phyloP scores from a whole-genome alignment of 805 yeast species.

The Diddensiella caesifluorescens region DNA sequence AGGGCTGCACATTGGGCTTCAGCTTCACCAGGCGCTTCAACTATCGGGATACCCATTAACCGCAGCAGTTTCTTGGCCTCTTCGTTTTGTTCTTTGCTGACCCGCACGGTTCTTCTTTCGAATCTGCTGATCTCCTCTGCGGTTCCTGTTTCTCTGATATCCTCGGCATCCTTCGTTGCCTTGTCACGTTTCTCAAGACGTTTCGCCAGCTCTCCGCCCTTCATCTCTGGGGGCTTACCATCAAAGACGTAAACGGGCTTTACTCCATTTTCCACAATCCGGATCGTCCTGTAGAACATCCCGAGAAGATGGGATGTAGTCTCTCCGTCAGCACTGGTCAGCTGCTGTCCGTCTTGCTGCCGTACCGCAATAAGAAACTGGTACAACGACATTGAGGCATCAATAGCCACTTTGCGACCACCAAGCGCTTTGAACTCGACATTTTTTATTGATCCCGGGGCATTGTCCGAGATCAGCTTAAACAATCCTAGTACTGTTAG shows the following conservation, averaged over 20 bases:
- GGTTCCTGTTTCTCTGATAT: slow-evolving; percentile 69
- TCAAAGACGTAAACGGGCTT: slow-evolving; percentile 97
- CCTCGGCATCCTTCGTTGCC: slow-evolving; percentile 70
- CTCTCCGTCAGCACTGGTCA: slow-evolving; percentile 83
- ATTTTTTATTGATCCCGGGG: slow-evolving; percentile 72
- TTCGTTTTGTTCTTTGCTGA: slow-evolving; percentile 84
- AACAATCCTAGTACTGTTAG: slow-evolving; percentile 62
- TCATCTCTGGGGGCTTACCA: slow-evolving; percentile 93
- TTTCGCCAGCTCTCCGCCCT: slow-evolving; percentile 88
- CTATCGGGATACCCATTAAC: slow-evolving; percentile 92
- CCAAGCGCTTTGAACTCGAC: slow-evolving; percentile 79
- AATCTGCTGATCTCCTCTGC: slow-evolving; percentile 67
- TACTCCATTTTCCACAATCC: slow-evolving; percentile 87
- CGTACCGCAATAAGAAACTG: slow-evolving; percentile 95
- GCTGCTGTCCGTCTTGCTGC: slow-evolving; percentile 93
- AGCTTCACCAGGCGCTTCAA: slow-evolving; percentile 96
- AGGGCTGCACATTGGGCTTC: slow-evolving; percentile 97
- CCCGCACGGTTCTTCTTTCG: slow-evolving; percentile 85
- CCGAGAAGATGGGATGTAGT: slow-evolving; percentile 93
- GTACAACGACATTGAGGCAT: slow-evolving; percentile 83
- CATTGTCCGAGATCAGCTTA: slow-evolving; percentile 81
- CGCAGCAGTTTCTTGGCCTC: slow-evolving; percentile 79
- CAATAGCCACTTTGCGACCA: slow-evolving; percentile 96
- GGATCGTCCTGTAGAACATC: slow-evolving; percentile 85
- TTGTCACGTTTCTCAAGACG: slow-evolving; percentile 75